phyloP scores from a whole-genome alignment of 345 rosid species.

The Litchi chinensis region DNA sequence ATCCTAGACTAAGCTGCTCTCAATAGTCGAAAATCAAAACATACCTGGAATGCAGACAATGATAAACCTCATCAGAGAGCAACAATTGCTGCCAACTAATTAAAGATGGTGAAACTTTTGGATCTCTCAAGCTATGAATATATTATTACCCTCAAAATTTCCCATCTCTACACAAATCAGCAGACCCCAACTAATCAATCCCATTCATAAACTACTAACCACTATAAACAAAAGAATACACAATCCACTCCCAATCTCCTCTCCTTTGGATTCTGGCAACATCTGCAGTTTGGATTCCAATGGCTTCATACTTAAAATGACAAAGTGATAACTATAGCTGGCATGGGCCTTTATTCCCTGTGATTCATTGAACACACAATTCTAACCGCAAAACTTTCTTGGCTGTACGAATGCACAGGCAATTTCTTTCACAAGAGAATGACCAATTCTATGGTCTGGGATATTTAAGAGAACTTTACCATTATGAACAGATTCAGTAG shows the following conservation, averaged over 20 bases:
- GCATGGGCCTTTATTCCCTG: neutral
- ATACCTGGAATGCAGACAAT: neutral
- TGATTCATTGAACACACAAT: neutral
- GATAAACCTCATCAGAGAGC: constrained; percentile 3
- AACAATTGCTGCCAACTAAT: neutral
- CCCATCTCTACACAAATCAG: neutral
- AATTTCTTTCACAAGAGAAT: constrained; percentile 8
- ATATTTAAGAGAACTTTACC: neutral
- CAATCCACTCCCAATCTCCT: constrained; percentile 1
- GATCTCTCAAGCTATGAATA: neutral
- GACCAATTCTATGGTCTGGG: constrained; percentile 1
- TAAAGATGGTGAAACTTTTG: neutral
- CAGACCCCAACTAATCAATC: neutral
- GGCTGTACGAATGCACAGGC: constrained; percentile 2
- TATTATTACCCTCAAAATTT: constrained; percentile 6
- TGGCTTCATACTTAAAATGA: neutral
- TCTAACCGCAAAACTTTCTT: neutral
- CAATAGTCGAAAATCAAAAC: neutral
- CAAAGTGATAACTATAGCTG: neutral
- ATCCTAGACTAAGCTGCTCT: neutral
- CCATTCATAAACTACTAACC: neutral
- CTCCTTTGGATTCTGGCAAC: neutral
- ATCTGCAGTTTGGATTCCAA: neutral
- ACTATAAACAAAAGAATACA: neutral
- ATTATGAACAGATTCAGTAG: neutral